phyloP scores from a whole-genome alignment of 345 rosid species.

The Psidium friedrichsthalianum region DNA sequence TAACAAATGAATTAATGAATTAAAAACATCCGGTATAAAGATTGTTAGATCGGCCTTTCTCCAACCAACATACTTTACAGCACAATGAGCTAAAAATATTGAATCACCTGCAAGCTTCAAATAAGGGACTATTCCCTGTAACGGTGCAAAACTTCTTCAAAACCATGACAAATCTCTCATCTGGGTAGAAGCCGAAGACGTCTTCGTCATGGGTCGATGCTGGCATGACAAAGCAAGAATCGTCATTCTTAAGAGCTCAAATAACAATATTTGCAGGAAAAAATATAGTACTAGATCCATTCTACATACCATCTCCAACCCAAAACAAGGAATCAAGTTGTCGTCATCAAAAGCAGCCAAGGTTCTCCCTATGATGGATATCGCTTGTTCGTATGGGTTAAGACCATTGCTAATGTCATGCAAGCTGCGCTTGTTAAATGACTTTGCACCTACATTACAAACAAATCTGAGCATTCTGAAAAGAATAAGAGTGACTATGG shows the following conservation, averaged over 20 bases:
- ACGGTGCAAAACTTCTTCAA: slow-evolving; percentile 74
- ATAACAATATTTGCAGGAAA: not conserved
- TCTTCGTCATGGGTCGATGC: slow-evolving; percentile 97
- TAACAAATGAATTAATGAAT: not conserved
- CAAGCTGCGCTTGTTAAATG: slow-evolving; percentile 67
- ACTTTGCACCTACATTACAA: slow-evolving; percentile 43
- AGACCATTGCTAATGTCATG: slow-evolving; percentile 51
- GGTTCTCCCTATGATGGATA: slow-evolving; percentile 82
- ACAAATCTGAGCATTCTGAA: not conserved
- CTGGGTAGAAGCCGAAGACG: slow-evolving; percentile 69
- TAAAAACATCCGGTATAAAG: not conserved
- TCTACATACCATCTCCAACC: slow-evolving; percentile 86
- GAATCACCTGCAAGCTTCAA: slow-evolving; percentile 71
- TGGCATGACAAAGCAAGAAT: slow-evolving; percentile 15
- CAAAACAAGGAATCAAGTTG: slow-evolving; percentile 87
- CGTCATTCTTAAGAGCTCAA: not conserved
- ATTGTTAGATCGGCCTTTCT: not conserved
- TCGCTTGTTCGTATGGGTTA: slow-evolving; percentile 92
- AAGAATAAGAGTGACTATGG: not conserved
- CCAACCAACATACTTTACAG: not conserved
- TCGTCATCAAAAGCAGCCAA: slow-evolving; percentile 85
- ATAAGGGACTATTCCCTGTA: slow-evolving; percentile 78
- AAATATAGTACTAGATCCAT: not conserved
- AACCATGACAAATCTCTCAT: slow-evolving; percentile 73
- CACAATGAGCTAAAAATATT: not conserved